Evolutionary conservation across 805 yeast species (phyloP), one percentile per base, ranked within the genome.

Genomic region (Lipomyces orientalis): DNA sequence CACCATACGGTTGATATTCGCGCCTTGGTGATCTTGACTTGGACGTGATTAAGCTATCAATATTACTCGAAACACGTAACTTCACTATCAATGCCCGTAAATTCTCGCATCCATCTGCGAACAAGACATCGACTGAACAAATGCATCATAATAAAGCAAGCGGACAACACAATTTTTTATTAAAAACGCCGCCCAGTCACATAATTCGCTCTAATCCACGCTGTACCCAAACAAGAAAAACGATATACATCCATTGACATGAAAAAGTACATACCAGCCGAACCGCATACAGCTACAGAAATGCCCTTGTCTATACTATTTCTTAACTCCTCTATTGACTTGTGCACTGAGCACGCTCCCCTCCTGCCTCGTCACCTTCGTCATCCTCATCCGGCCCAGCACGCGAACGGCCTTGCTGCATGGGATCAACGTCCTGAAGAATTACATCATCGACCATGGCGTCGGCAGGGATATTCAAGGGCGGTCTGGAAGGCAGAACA

Each of bases 301-400:
- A 34, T 19, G 59, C 37, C 25, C 12, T 56, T n/a, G 16, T 52
- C 55, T 52, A 52, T 52, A 31, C 51, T 19, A 55, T 37, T 10
- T 33, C 37, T 46, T n/a, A 29, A n/a, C 29, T 57, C 52, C 16
- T 67, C 80, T 86, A 93, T 85, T 93, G 97, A 78, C 94, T 90
- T 72, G 97, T 97, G 86, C 98, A 93, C 86, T 93, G 96, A 66
- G 91, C 96, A 74, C 93, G 91, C 71, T 85, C 86, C 60, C 86
- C 88, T 64, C 87, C 88, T 55, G 83, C 86, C 46, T 87, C 90
- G 51, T 86, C 88, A 64, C 87, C 90, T 58, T 85, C 87, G 19
- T 62, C 71, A 8, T 61, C 67, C 29, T 58, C 62, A 37, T 77
- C 77, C 55, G 76, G 76, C 16, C 68, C 68, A 56, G 80, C 80